phyloP scores from a whole-genome alignment of 768 basidiomycete species.

The Pleurotus citrinopileatus region DNA sequence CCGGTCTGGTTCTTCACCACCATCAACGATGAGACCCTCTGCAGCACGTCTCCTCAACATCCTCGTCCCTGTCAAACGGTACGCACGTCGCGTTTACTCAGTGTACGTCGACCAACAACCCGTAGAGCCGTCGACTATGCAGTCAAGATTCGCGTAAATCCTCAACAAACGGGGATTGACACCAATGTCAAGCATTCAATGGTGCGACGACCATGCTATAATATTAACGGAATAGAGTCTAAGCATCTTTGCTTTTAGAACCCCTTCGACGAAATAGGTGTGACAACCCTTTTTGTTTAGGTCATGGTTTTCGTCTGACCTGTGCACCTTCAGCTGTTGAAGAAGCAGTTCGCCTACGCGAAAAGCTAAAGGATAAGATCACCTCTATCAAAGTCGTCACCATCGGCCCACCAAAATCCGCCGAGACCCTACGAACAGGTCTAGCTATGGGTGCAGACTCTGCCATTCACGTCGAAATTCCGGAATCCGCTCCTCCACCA shows the following conservation, averaged over 20 bases:
- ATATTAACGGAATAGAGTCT: not conserved
- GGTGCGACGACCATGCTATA: conserved; percentile 46
- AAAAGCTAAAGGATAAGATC: conserved; percentile 71
- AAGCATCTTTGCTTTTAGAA: conserved; percentile 51
- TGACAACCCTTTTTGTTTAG: no score
- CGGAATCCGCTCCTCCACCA: conserved; percentile 67
- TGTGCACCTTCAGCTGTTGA: conserved; percentile 69
- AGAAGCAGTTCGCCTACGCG: conserved; percentile 94
- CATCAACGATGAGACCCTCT: conserved; percentile 66
- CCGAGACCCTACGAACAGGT: conserved; percentile 91
- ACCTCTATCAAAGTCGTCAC: conserved; percentile 89
- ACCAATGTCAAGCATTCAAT: conserved; percentile 98
- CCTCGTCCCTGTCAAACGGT: conserved; percentile 94
- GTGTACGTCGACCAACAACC: not conserved
- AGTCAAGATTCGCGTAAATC: conserved; percentile 96
- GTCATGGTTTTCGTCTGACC: not conserved
- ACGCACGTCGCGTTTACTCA: conserved; percentile 13
- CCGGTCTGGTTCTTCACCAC: not conserved
- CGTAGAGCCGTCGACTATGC: conserved; percentile 91
- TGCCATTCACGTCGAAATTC: conserved; percentile 85
- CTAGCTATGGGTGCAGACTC: conserved; percentile 98
- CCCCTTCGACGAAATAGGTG: conserved; percentile 98
- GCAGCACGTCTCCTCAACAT: conserved; percentile 75
- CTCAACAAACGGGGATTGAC: conserved; percentile 93
- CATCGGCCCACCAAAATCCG: conserved; percentile 89